A percentile compares a stretch with the other conserved stretches of the same genome.
Evolutionary conservation across 139 green algal genomes (phyloP).

Genomic region (Coelastrella sp.): DNA sequence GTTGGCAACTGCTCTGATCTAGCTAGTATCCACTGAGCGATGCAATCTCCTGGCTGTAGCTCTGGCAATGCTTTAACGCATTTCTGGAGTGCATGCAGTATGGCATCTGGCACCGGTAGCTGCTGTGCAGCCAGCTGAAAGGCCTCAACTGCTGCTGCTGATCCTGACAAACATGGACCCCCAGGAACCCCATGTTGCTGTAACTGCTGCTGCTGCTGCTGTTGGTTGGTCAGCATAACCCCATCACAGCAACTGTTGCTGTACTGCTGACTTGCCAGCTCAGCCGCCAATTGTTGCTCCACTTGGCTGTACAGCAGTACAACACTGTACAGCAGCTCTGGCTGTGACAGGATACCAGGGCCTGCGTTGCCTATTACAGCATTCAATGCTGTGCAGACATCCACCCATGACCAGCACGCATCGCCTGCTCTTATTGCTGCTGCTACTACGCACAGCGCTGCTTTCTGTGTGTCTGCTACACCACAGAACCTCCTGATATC

Average conservation of each 20-base stretch:
- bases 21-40: slow-evolving; percentile 17
- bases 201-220: slow-evolving; percentile 17
- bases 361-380: not conserved
- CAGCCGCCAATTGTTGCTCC: not conserved
- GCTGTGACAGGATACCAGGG: slow-evolving; percentile 23
- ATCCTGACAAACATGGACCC: not conserved
- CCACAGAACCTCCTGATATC: slow-evolving; percentile 42
- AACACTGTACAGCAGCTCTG: slow-evolving; percentile 18
- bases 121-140: slow-evolving; percentile 2
- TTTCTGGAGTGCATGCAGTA: slow-evolving; percentile 24
- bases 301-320: slow-evolving; percentile 17
- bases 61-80: not conserved
- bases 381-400: slow-evolving; percentile 6
- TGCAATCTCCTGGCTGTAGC: not conserved
- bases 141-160: not conserved
- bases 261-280: not conserved
- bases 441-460: slow-evolving; percentile 27
- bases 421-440: slow-evolving; percentile 10
- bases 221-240: not conserved
- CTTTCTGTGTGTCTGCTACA: slow-evolving; percentile 8
- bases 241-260: not conserved
- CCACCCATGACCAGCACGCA: slow-evolving; percentile 6
- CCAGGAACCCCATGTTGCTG: too few relatives aligned
- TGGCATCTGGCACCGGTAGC: not conserved
- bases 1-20: not conserved